phyloP scores from a whole-genome alignment of 2,329 filamentous ascomycete genomes.

The Teratosphaeria gauchensis region DNA sequence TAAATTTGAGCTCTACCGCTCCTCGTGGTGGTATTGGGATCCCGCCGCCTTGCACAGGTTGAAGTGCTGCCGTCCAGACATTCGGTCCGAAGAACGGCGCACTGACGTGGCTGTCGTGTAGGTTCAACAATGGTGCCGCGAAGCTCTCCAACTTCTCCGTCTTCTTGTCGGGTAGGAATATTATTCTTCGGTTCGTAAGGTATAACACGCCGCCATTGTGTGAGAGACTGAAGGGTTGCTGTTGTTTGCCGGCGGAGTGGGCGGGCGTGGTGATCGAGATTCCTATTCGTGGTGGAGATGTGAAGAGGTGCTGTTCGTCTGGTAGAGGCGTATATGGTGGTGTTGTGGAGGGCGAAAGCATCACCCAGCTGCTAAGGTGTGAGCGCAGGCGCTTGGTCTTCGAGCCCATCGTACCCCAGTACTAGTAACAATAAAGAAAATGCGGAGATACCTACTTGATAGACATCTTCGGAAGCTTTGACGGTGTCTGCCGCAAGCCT shows the following conservation, averaged over 20 bases:
- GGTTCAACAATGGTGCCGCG: slow-evolving; percentile 75
- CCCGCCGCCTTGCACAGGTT: slow-evolving; percentile 73
- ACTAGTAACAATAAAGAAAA: too few species aligned
- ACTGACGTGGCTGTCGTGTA: slow-evolving; percentile 75
- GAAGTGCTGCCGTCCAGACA: slow-evolving; percentile 72
- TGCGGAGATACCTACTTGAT: slow-evolving; percentile 8
- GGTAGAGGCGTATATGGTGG: slow-evolving; percentile 69
- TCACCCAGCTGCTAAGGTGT: slow-evolving; percentile 63
- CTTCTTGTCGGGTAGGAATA: slow-evolving; percentile 70
- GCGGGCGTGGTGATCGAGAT: slow-evolving; percentile 48
- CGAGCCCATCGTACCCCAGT: neutral
- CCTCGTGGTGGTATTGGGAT: slow-evolving; percentile 63
- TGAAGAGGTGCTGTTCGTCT: slow-evolving; percentile 71
- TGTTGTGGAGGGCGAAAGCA: slow-evolving; percentile 55
- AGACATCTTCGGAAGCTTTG: slow-evolving; percentile 5
- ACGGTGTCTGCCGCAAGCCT: neutral
- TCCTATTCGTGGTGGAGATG: slow-evolving; percentile 67
- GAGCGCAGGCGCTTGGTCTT: slow-evolving; percentile 7
- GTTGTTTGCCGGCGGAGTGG: slow-evolving; percentile 57
- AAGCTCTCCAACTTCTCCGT: slow-evolving; percentile 71
- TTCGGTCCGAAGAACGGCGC: slow-evolving; percentile 91
- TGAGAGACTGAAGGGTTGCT: slow-evolving; percentile 23
- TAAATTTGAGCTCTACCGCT: slow-evolving; percentile 70
- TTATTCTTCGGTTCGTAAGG: slow-evolving; percentile 49
- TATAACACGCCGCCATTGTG: slow-evolving; percentile 16